Percentiles rank a stretch among this genome's conserved stretches.
These are phyloP conservation scores for Aspergillus sp. DNA, from an alignment of 2,329 filamentous ascomycete species.

Conservation along the genomic window DNA sequence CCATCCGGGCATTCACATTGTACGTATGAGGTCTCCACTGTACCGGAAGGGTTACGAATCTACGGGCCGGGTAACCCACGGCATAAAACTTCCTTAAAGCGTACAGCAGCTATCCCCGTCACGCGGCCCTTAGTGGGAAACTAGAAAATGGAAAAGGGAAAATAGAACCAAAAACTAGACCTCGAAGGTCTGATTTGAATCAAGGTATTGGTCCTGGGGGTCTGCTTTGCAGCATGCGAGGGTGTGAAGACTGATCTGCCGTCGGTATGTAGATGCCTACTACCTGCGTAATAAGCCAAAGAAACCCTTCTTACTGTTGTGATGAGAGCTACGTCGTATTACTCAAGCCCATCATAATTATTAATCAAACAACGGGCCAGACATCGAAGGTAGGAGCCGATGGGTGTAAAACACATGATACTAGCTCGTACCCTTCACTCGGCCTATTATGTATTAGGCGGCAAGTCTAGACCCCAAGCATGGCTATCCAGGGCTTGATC, in stretches of 20 bases:
- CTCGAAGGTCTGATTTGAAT: neutral
- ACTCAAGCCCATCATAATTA: neutral
- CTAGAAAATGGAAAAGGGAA: no score
- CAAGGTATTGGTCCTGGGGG: neutral
- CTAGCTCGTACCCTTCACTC: neutral
- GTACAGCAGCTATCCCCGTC: neutral
- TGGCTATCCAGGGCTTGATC: neutral
- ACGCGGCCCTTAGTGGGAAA: neutral
- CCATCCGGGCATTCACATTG: slow-evolving; percentile 74
- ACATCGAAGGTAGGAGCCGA: neutral
- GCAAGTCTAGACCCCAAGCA: neutral
- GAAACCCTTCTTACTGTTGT: neutral
- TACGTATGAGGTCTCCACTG: slow-evolving; percentile 55
- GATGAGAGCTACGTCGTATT: neutral
- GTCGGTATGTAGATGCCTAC: neutral
- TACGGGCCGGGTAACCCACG: neutral
- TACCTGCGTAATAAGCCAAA: neutral
- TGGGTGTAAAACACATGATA: neutral
- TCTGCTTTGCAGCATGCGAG: neutral
- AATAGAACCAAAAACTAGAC: neutral
- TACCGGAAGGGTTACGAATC: neutral
- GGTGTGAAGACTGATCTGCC: neutral
- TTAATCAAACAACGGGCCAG: neutral
- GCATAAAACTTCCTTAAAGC: neutral
- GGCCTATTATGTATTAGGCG: neutral